These are phyloP conservation scores for Xylaria grammica DNA, from an alignment of 495 filamentous ascomycete genomes.

Conservation along the genomic window DNA sequence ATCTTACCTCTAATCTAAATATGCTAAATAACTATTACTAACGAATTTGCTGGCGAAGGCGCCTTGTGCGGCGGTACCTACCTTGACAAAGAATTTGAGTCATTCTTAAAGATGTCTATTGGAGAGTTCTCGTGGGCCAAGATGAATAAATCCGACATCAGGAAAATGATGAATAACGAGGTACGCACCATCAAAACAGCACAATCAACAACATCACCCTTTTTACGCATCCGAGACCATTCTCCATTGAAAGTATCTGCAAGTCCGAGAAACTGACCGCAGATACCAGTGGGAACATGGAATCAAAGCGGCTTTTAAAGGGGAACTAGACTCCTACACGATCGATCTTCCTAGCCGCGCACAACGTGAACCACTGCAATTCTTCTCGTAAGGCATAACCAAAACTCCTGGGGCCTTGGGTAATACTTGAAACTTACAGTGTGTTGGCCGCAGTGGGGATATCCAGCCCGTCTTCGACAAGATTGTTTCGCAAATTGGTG, in stretches of 20 bases:
- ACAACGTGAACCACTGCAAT: not conserved
- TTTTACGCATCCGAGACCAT: no score
- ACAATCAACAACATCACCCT: not conserved
- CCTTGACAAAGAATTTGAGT: slow-evolving; percentile 12
- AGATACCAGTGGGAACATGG: slow-evolving; percentile 9
- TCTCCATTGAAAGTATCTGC: not conserved
- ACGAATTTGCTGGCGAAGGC: not conserved
- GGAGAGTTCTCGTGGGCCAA: slow-evolving; percentile 1
- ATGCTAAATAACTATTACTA: not conserved
- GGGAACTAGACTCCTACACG: not conserved
- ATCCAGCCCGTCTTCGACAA: slow-evolving; percentile 7
- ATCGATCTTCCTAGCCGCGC: not conserved
- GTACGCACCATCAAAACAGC: not conserved
- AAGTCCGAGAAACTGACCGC: not conserved
- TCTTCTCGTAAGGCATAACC: not conserved
- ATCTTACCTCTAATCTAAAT: not conserved
- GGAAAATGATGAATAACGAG: slow-evolving; percentile 16
- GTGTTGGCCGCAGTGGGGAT: not conserved
- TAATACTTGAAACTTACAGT: not conserved
- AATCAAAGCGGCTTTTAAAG: slow-evolving; percentile 1
- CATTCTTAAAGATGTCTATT: not conserved
- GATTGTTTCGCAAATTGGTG: not conserved
- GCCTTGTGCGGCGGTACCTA: slow-evolving; percentile 10
- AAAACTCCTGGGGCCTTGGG: not conserved
- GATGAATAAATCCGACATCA: slow-evolving; percentile 8